phyloP scores from a whole-genome alignment of 345 rosid species.

The Eucalyptus marginata region DNA sequence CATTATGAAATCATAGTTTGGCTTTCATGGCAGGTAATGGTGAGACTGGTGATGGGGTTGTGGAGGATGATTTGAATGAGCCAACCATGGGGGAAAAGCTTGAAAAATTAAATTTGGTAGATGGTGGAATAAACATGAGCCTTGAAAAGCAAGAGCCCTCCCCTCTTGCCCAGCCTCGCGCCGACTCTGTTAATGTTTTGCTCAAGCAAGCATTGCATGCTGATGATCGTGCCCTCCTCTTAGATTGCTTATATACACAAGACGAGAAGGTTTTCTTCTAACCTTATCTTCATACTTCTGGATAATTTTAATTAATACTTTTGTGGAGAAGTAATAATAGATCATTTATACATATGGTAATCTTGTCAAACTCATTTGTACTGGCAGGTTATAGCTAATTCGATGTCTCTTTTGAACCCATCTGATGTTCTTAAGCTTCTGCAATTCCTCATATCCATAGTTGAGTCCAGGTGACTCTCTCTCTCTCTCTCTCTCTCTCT shows the following conservation, averaged over 20 bases:
- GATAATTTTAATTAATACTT: not conserved
- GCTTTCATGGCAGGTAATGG: conserved; percentile 21
- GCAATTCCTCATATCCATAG: conserved; percentile 56
- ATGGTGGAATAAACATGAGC: conserved; percentile 8
- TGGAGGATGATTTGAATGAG: conserved; percentile 58
- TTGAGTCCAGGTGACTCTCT: conserved; percentile 57
- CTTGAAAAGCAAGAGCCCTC: conserved; percentile 16
- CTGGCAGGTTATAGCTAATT: conserved; percentile 78
- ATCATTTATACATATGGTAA: not conserved
- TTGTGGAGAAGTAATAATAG: not conserved
- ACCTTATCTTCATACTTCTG: not conserved
- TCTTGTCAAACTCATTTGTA: not conserved
- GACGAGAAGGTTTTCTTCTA: conserved; percentile 55
- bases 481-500: not conserved
- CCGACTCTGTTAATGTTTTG: conserved; percentile 74
- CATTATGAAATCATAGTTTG: not conserved
- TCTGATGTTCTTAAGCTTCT: conserved; percentile 75
- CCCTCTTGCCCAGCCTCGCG: conserved; percentile 48
- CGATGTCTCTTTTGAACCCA: conserved; percentile 54
- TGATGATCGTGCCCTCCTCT: conserved; percentile 74
- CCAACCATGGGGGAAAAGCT: conserved; percentile 95
- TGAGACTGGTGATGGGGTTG: conserved; percentile 62
- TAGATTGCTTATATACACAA: conserved; percentile 85
- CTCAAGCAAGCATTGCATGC: conserved; percentile 86
- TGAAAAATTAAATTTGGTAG: conserved; percentile 34